Evolutionary conservation across 2,329 filamentous ascomycete species (phyloP).

Genomic region (Phialemonium atrogriseum): DNA sequence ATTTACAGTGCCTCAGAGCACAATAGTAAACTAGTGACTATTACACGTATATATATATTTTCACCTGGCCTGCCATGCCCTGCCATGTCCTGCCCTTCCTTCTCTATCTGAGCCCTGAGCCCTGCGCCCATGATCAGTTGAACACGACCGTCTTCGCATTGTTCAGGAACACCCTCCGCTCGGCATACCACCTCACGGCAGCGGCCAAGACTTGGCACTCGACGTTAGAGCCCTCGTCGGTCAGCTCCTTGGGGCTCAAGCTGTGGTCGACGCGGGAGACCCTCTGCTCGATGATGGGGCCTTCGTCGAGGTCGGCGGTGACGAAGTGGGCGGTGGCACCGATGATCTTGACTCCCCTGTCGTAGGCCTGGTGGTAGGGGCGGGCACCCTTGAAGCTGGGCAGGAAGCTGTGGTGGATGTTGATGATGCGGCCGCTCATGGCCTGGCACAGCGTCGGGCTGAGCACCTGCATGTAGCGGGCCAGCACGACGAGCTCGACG

Average conservation of each 20-base stretch:
- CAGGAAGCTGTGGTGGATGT: slow-evolving; percentile 84
- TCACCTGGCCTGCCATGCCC: too few relatives aligned
- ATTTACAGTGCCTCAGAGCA: too few relatives aligned
- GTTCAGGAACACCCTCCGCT: slow-evolving; percentile 70
- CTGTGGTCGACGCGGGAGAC: slow-evolving; percentile 69
- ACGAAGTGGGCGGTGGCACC: slow-evolving; percentile 82
- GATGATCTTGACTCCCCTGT: slow-evolving; percentile 82
- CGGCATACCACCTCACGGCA: slow-evolving; percentile 77
- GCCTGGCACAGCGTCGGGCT: slow-evolving; percentile 64
- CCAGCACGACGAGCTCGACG: slow-evolving; percentile 73
- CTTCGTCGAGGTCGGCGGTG: slow-evolving; percentile 76
- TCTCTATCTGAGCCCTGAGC: too few relatives aligned
- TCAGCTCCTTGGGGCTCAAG: slow-evolving; percentile 67
- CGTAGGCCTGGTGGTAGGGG: slow-evolving; percentile 82
- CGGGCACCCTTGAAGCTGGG: slow-evolving; percentile 83
- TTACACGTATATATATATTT: too few relatives aligned
- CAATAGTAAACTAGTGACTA: too few relatives aligned
- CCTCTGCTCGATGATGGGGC: slow-evolving; percentile 81
- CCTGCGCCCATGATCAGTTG: too few relatives aligned
- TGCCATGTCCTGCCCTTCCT: too few relatives aligned
- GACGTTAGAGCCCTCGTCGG: slow-evolving; percentile 73
- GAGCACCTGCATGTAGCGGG: slow-evolving; percentile 83
- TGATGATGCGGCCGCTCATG: slow-evolving; percentile 84
- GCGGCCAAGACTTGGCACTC: slow-evolving; percentile 76
- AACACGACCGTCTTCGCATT: slow-evolving; percentile 76